These are phyloP conservation scores for Cucurbita ficifolia DNA, from an alignment of 306 rosid species.

Conservation along the genomic window DNA sequence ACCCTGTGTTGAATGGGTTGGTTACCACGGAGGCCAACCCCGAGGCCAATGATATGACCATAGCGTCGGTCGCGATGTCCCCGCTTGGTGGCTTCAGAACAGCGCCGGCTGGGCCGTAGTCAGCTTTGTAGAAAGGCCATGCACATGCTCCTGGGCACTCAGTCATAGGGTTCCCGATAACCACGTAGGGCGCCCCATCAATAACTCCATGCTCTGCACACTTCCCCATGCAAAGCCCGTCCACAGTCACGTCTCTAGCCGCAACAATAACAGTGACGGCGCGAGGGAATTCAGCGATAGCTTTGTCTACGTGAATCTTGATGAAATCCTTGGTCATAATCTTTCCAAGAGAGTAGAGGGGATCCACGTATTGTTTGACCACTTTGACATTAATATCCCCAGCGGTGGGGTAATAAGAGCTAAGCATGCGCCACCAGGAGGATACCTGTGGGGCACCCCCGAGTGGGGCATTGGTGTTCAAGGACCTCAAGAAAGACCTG, in stretches of 20 bases:
- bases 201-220: background rate
- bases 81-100: slow-evolving; percentile 27
- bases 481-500: slow-evolving; percentile 22
- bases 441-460: slow-evolving; percentile 11
- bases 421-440: slow-evolving; percentile 36
- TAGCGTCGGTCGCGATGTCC: slow-evolving; percentile 22
- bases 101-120: background rate
- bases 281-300: slow-evolving; percentile 13
- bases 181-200: slow-evolving; percentile 6
- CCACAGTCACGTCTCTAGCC: slow-evolving; percentile 22
- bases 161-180: slow-evolving; percentile 37
- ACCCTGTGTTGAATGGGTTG: slow-evolving; percentile 29
- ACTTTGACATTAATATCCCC: slow-evolving; percentile 9
- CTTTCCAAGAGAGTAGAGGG: slow-evolving; percentile 22
- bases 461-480: background rate
- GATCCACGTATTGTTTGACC: slow-evolving; percentile 11
- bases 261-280: slow-evolving; percentile 21
- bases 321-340: slow-evolving; percentile 32
- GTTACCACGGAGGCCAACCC: slow-evolving; percentile 42
- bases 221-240: slow-evolving; percentile 20
- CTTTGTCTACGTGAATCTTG: slow-evolving; percentile 6
- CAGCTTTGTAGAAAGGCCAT: slow-evolving; percentile 24
- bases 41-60: slow-evolving; percentile 33
- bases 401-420: slow-evolving; percentile 14
- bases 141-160: slow-evolving; percentile 48